These are phyloP conservation scores for Coemansia sp. DNA, from an alignment of 192 early-diverging fungal species.

Conservation along the genomic window DNA sequence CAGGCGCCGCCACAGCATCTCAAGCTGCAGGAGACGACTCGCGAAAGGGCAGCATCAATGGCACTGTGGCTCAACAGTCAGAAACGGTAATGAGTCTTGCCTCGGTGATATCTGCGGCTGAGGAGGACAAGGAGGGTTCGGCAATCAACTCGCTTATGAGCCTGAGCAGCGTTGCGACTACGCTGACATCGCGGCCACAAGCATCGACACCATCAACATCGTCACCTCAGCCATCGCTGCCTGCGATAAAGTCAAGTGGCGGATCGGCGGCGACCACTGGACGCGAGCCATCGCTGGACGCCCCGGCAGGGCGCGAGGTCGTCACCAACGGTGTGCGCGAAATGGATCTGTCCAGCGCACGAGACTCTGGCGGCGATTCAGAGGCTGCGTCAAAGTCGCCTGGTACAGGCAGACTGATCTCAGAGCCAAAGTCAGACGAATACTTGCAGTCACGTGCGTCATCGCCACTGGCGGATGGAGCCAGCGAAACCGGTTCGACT, in stretches of 20 bases:
- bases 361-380: not conserved
- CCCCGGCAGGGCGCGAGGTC: slow-evolving; percentile 8
- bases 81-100: slow-evolving; percentile 21
- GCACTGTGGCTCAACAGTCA: not conserved
- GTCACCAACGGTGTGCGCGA: slow-evolving; percentile 34
- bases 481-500: not conserved
- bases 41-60: slow-evolving; percentile 2
- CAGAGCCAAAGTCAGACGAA: not conserved
- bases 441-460: slow-evolving; percentile 7
- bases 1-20: not conserved
- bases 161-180: slow-evolving; percentile 45
- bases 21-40: not conserved
- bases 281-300: slow-evolving; percentile 7
- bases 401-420: not conserved
- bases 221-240: slow-evolving; percentile 21
- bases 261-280: slow-evolving; percentile 12
- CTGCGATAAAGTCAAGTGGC: slow-evolving; percentile 17
- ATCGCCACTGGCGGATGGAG: slow-evolving; percentile 10
- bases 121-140: slow-evolving; percentile 53
- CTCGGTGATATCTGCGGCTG: slow-evolving; percentile 19
- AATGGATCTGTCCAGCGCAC: slow-evolving; percentile 30
- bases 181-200: slow-evolving; percentile 43
- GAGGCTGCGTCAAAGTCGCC: slow-evolving; percentile 2
- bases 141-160: slow-evolving; percentile 56
- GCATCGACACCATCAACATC: slow-evolving; percentile 8